Percentiles rank a stretch among this genome's conserved stretches.
Evolutionary conservation across 2,329 filamentous ascomycete species (phyloP).

Genomic region (Penicillium sp.): DNA sequence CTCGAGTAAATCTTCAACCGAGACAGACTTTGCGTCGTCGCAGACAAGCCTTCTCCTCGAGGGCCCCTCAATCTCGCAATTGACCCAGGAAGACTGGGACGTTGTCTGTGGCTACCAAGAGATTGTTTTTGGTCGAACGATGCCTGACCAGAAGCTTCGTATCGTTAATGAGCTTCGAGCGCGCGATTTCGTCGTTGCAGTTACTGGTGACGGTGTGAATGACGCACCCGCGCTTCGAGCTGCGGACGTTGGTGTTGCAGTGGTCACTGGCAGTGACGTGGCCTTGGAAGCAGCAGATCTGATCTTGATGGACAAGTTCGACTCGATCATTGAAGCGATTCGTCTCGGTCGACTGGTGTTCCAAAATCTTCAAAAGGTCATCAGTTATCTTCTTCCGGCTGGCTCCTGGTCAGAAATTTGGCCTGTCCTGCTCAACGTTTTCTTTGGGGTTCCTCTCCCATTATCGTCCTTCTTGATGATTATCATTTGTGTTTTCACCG

Average conservation of each 20-base stretch:
- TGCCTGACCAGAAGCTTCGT: constrained; percentile 1
- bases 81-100: constrained; percentile 4
- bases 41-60: constrained; percentile 4
- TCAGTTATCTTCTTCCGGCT: constrained; percentile 53
- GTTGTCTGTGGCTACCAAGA: constrained; percentile 5
- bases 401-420: constrained; percentile 62
- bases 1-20: neutral
- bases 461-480: constrained; percentile 61
- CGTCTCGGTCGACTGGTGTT: constrained; percentile 41
- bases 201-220: constrained; percentile 64
- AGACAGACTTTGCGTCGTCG: neutral
- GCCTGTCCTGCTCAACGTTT: constrained; percentile 61
- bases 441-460: constrained; percentile 58
- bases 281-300: constrained; percentile 65
- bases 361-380: constrained; percentile 44
- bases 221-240: constrained; percentile 62
- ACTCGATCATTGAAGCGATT: constrained; percentile 40
- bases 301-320: constrained; percentile 51
- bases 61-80: neutral
- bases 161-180: constrained; percentile 8
- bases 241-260: constrained; percentile 64
- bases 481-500: constrained; percentile 61
- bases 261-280: constrained; percentile 64
- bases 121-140: constrained; percentile 7
- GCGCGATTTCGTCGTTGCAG: constrained; percentile 48